phyloP scores from a whole-genome alignment of 129 eudicot species.

The Helianthus annuus region DNA sequence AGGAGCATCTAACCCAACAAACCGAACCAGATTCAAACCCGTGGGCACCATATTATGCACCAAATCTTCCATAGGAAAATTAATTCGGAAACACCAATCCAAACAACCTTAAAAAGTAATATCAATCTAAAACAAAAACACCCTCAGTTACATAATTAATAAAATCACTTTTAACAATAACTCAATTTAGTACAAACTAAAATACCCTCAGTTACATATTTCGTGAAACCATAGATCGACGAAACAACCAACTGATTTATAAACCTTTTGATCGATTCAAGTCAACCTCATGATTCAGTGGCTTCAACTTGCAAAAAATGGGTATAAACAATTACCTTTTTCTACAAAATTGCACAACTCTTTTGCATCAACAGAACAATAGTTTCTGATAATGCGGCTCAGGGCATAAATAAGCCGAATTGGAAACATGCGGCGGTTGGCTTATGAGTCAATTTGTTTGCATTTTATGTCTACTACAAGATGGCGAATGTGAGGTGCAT shows the following conservation, averaged over 20 bases:
- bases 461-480: slow-evolving; percentile 88
- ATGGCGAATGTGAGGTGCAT: slow-evolving; percentile 96
- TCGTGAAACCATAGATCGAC: neutral
- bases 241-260: neutral
- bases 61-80: too few relatives aligned
- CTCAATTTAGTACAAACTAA: neutral
- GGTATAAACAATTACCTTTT: neutral
- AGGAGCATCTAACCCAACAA: too few relatives aligned
- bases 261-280: neutral
- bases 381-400: neutral
- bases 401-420: neutral
- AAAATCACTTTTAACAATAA: neutral
- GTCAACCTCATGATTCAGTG: neutral
- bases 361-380: neutral
- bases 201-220: neutral
- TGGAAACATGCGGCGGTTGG: neutral
- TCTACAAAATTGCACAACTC: neutral
- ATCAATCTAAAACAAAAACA: too few relatives aligned
- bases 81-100: too few relatives aligned
- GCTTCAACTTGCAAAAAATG: neutral
- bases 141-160: neutral
- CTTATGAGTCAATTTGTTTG: slow-evolving; percentile 31
- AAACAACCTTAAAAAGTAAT: too few relatives aligned
- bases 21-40: too few relatives aligned
- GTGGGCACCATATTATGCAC: too few relatives aligned